Evolutionary conservation across 1,139 yeast genomes (phyloP), one percentile per base, ranked within the genome.

Genomic region (Magnusiomyces suaveolens): DNA sequence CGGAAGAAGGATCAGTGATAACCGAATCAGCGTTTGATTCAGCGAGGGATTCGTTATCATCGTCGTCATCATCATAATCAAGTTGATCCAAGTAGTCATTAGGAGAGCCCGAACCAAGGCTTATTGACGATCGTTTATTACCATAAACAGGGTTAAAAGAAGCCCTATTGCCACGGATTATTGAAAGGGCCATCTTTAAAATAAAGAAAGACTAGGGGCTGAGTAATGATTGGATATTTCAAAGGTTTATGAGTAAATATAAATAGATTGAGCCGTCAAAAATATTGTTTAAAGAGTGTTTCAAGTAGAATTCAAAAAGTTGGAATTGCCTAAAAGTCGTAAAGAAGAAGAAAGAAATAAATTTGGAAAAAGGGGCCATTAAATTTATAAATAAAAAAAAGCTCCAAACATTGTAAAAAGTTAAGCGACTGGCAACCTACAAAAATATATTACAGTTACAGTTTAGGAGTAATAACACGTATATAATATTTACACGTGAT

Each of bases 11-110:
- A n/a, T 32, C 48, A 18, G 38, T 26, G 8, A 4, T 29, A 12
- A n/a, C 20, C 10, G 33, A 44, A n/a, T 44, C 33, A 26, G 33
- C 33, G 33, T 44, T 44, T 25, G 47, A 44, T 46, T 20, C 48
- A 25, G 33, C 36, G 14, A 46, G 20, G n/a, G 18, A 23, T 10
- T 36, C 43, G 14, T 23, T 25, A 24, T 33, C 43, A 24, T 20
- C 51, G 24, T 48, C 51, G 21, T 48, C 51, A 3, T 33, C 43
- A 24, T 48, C 51, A 26, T 32, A 26, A 21, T 36, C 44, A 23
- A 23, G 36, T 12, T 48, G 36, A 18, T 47, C 50, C 8, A 16
- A 12, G 20, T 33, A 21, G 25, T 47, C 50, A 10, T 47, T n/a
- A 2, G 18, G 4, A 46, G 25, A 18, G 18, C 26, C 25, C 12